A percentile compares a stretch with the other conserved stretches of the same genome.
Evolutionary conservation across 106 monocot genomes (phyloP).

Genomic region (Xerophyta viscosa): DNA sequence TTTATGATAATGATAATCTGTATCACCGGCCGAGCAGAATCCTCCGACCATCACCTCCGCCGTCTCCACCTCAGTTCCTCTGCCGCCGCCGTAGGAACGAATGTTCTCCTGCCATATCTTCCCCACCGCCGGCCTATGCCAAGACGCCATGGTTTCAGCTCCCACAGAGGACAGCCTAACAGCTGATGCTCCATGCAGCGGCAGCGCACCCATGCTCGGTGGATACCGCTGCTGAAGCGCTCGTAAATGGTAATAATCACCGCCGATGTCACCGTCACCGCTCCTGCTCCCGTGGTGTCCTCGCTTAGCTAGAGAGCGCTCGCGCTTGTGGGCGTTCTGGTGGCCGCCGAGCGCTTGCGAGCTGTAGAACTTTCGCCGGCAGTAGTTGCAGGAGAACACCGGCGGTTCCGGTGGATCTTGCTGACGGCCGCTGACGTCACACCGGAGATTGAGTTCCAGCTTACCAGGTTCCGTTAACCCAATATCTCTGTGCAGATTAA

Average conservation of each 20-base stretch:
- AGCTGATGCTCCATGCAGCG: neutral
- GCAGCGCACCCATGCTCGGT: neutral
- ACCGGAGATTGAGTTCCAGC: neutral
- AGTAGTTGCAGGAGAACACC: conserved; percentile 5
- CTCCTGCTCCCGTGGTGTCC: neutral
- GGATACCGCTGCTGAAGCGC: neutral
- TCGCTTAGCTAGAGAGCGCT: neutral
- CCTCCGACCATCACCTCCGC: no score
- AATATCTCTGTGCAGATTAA: no score
- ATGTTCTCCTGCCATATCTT: no score
- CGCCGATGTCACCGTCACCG: no score
- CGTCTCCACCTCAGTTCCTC: no score
- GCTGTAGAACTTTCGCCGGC: conserved; percentile 3
- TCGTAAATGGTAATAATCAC: neutral
- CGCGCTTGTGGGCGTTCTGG: conserved; percentile 3
- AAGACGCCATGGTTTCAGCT: no score
- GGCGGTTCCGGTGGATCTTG: neutral
- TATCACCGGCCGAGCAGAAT: no score
- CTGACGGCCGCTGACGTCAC: neutral
- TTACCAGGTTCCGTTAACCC: neutral
- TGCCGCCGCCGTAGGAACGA: no score
- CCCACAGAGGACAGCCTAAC: neutral
- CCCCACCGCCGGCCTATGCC: no score
- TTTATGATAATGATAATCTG: no score
- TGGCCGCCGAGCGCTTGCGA: conserved; percentile 1